Evolutionary conservation across 306 rosid genomes (phyloP).

Genomic region (Neltuma alba): DNA sequence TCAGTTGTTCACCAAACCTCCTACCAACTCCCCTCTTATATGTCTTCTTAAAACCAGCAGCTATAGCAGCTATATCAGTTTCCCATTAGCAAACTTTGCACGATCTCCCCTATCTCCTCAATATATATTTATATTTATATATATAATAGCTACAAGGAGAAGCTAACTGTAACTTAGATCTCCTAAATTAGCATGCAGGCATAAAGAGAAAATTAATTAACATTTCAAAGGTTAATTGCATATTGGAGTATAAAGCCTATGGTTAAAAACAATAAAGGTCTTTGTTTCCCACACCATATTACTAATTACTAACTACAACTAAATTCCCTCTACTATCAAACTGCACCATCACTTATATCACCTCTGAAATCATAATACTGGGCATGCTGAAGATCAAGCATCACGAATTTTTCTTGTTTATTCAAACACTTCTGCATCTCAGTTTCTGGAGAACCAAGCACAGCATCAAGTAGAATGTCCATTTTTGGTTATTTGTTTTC

Average conservation of each 20-base stretch:
- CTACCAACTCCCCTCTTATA: no score
- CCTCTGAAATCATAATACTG: constrained; percentile 4
- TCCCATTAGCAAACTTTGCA: background rate
- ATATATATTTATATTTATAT: no score
- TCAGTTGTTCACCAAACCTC: no score
- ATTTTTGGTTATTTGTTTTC: background rate
- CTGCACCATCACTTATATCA: background rate
- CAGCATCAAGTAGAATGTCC: background rate
- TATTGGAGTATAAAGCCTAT: background rate
- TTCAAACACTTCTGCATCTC: background rate
- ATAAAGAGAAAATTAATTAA: background rate
- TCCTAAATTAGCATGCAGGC: background rate
- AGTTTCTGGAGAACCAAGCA: background rate
- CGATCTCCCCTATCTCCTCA: background rate
- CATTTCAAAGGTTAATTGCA: background rate
- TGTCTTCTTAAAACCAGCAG: no score
- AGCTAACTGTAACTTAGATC: background rate
- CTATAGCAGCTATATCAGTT: no score
- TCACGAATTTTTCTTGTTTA: background rate
- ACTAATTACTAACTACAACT: background rate
- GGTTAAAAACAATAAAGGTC: background rate
- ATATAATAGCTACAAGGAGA: background rate
- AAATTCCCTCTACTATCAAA: constrained; percentile 3
- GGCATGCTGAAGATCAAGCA: constrained; percentile 16
- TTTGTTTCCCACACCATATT: constrained; percentile 7